phyloP scores from a whole-genome alignment of 2,329 filamentous ascomycete species.

The Didymella segeticola region DNA sequence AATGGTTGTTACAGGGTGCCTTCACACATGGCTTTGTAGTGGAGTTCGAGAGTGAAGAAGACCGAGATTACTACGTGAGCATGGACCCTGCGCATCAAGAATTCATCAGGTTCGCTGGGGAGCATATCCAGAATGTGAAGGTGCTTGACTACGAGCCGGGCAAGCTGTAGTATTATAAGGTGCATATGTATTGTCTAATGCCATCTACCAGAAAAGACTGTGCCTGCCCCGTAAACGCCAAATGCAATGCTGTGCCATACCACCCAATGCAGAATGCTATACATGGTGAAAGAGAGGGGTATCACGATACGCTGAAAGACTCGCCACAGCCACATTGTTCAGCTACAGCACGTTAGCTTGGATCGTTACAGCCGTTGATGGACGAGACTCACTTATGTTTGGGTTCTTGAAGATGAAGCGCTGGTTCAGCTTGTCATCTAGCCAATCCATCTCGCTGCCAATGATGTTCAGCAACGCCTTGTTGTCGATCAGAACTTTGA shows the following conservation, averaged over 20 bases:
- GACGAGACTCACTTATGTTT: conserved; percentile 85
- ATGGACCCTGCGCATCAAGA: conserved; percentile 68
- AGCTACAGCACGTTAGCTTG: conserved; percentile 63
- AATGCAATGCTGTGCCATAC: conserved; percentile 24
- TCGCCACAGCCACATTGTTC: conserved; percentile 96
- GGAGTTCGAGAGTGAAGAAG: conserved; percentile 68
- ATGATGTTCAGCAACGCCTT: conserved; percentile 98
- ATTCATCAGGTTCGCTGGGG: conserved; percentile 62
- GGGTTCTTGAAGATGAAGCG: conserved; percentile 95
- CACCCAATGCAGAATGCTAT: conserved; percentile 37
- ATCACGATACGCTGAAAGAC: conserved; percentile 73
- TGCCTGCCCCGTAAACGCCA: conserved; percentile 23
- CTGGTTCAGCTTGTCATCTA: conserved; percentile 91
- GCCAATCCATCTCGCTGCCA: conserved; percentile 98
- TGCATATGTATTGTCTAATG: conserved; percentile 13
- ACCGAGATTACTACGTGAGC: conserved; percentile 72
- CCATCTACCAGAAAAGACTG: background rate
- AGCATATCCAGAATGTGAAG: conserved; percentile 60
- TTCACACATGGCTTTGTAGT: conserved; percentile 74
- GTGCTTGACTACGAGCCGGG: conserved; percentile 68
- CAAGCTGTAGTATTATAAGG: conserved; percentile 9
- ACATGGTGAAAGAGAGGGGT: conserved; percentile 24
- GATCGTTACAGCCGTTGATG: background rate
- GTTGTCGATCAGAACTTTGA: conserved; percentile 94
- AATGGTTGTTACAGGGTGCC: conserved; percentile 53